A percentile compares a stretch with the other conserved stretches of the same genome.
Conservation (phyloP, 331 rosid species). For the Quercus lobata region DNA sequence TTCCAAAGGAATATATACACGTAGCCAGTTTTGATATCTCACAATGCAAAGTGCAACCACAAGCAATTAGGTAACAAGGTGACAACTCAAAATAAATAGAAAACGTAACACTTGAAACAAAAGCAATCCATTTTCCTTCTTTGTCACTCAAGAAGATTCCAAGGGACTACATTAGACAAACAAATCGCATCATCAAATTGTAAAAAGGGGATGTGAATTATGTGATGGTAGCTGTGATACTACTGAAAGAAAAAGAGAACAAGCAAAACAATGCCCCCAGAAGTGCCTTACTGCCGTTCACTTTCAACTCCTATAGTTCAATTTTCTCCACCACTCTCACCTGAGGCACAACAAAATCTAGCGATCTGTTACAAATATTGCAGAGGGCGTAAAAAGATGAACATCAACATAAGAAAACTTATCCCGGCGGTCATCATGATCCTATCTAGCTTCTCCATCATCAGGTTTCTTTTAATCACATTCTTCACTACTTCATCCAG, state of each 20-base stretch:
- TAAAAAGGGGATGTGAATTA: too few species aligned
- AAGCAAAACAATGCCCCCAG: slow-evolving; percentile 56
- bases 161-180: slow-evolving; percentile 17
- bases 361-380: slow-evolving; percentile 25
- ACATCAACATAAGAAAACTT: slow-evolving; percentile 50
- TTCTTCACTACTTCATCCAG: slow-evolving; percentile 41
- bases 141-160: slow-evolving; percentile 47
- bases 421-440: slow-evolving; percentile 62
- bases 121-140: slow-evolving; percentile 70
- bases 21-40: slow-evolving; percentile 3
- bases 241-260: slow-evolving; percentile 21
- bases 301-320: slow-evolving; percentile 33
- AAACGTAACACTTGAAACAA: slow-evolving; percentile 45
- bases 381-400: slow-evolving; percentile 48
- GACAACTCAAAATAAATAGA: slow-evolving; percentile 15
- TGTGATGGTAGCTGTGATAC: slow-evolving; percentile 22
- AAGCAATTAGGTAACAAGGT: slow-evolving; percentile 28
- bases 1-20: not conserved
- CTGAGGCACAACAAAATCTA: slow-evolving; percentile 25
- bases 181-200: slow-evolving; percentile 13
- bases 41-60: slow-evolving; percentile 14
- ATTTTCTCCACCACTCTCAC: slow-evolving; percentile 35
- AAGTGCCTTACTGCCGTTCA: slow-evolving; percentile 45
- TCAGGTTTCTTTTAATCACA: slow-evolving; percentile 59
- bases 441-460: slow-evolving; percentile 51